Evolutionary conservation across 202 grass and related monocot genomes (phyloP), one percentile per base, ranked within the genome.

Genomic region (Panicum virgatum): DNA sequence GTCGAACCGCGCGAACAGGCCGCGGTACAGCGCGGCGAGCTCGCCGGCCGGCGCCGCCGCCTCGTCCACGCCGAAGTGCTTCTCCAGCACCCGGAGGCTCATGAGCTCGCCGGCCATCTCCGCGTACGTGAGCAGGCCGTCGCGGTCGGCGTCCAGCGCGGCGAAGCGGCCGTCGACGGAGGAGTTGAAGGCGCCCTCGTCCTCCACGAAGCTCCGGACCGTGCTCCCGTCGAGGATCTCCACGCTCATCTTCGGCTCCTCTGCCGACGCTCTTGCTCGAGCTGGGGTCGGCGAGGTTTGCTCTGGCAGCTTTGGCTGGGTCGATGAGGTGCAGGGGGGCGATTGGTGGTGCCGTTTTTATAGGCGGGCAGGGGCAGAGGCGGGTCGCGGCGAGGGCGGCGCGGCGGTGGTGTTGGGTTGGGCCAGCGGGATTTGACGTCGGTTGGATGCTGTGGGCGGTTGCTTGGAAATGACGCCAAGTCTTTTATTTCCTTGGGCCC

Each of bases 201-300:
- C 87, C 66, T 87, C 90, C n/a, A 93, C 82, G 77, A 89, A 89
- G 56, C 70, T 62, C 26, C 69, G 75, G 25, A 93, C 72, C 8
- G 72, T 92, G 16, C 56, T 62, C 27, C 81, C 80, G 65, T 87
- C 90, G 1, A 93, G 15, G 23, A 93, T 65, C 75, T 89, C 90
- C 34, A 92, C 87, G 73, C 87, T 92, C 87, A 89, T 92, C 44
- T 76, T 78, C 48, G 46, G n/a, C n/a, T n/a, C n/a, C n/a, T n/a
- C n/a, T n/a, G n/a, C n/a, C n/a, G n/a, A n/a, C n/a, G n/a, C n/a
- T n/a, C n/a, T n/a, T n/a, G n/a, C n/a, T n/a, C n/a, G n/a, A n/a
- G n/a, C n/a, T n/a, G n/a, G n/a, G n/a, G n/a, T n/a, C n/a, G n/a
- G n/a, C n/a, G n/a, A n/a, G n/a, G n/a, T n/a, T n/a, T n/a, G n/a